Evolutionary conservation across 257 asterid species (phyloP).

Genomic region (Gentiana macrophylla): DNA sequence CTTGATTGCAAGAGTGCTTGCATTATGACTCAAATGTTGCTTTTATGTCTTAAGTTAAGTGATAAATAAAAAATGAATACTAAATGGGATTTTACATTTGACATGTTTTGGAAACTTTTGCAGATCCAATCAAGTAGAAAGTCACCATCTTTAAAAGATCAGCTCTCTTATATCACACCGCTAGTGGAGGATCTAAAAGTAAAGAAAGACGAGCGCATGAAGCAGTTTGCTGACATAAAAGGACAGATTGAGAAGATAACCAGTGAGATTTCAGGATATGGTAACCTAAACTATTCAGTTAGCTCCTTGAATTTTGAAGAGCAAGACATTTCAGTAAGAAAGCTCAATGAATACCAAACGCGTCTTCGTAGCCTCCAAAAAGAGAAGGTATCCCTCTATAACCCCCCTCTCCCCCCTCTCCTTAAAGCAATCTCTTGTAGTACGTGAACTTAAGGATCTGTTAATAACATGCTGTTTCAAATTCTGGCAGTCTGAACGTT

Average conservation of each 20-base stretch:
- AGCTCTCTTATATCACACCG: slow-evolving; percentile 61
- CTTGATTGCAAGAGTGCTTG: background rate
- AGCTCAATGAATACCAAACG: slow-evolving; percentile 69
- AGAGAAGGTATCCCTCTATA: slow-evolving; percentile 54
- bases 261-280: slow-evolving; percentile 65
- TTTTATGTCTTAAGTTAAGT: background rate
- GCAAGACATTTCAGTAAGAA: slow-evolving; percentile 73
- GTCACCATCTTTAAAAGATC: slow-evolving; percentile 55
- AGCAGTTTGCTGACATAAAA: slow-evolving; percentile 68
- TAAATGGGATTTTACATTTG: slow-evolving; percentile 8
- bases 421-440: background rate
- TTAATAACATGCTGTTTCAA: no score
- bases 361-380: slow-evolving; percentile 65
- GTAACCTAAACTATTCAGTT: slow-evolving; percentile 29
- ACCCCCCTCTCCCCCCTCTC: background rate
- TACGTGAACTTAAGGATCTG: background rate
- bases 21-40: no score
- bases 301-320: slow-evolving; percentile 43
- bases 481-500: slow-evolving; percentile 64
- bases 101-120: slow-evolving; percentile 9
- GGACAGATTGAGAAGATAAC: slow-evolving; percentile 74
- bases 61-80: background rate
- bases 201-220: slow-evolving; percentile 66
- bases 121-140: slow-evolving; percentile 52
- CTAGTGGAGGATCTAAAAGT: slow-evolving; percentile 64